Conservation (phyloP, 371 early-diverging fungal species). For the Zychaea mexicana region DNA sequence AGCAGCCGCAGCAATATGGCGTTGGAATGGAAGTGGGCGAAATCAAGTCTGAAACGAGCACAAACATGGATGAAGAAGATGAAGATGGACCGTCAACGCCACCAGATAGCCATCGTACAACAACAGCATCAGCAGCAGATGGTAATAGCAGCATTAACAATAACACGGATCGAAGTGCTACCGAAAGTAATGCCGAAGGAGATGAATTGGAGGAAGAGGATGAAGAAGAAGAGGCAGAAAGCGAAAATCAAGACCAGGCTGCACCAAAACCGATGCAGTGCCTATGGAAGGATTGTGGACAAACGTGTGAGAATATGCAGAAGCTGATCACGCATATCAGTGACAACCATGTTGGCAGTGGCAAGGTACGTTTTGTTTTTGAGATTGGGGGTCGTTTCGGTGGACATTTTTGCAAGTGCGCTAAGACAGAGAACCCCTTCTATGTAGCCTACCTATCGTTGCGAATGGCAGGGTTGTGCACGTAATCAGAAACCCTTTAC, state of each 20-base stretch:
- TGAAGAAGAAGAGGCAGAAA: slow-evolving; percentile 14
- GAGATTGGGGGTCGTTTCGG: too few relatives aligned
- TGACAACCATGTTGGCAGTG: slow-evolving; percentile 59
- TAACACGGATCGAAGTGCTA: not conserved
- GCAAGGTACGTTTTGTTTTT: too few relatives aligned
- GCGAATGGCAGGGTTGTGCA: slow-evolving; percentile 83
- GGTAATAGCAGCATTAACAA: too few relatives aligned
- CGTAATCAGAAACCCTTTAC: slow-evolving; percentile 80
- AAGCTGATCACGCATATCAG: slow-evolving; percentile 59
- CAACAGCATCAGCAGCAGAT: not conserved
- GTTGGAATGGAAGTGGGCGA: slow-evolving; percentile 2
- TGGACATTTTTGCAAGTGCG: not conserved
- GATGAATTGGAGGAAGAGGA: slow-evolving; percentile 19
- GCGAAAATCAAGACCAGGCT: slow-evolving; percentile 9
- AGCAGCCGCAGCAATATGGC: not conserved
- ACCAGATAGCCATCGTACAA: slow-evolving; percentile 3
- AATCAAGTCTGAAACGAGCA: slow-evolving; percentile 23
- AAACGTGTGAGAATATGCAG: slow-evolving; percentile 44
- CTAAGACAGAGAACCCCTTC: too few relatives aligned
- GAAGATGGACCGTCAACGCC: slow-evolving; percentile 25
- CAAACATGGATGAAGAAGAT: slow-evolving; percentile 24
- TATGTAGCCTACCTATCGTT: slow-evolving; percentile 66
- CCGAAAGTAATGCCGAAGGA: slow-evolving; percentile 8
- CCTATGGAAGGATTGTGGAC: slow-evolving; percentile 59
- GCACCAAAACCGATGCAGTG: slow-evolving; percentile 37